These are phyloP conservation scores for Avena insularis DNA, from an alignment of 176 grass and related monocot genomes.

Conservation along the genomic window DNA sequence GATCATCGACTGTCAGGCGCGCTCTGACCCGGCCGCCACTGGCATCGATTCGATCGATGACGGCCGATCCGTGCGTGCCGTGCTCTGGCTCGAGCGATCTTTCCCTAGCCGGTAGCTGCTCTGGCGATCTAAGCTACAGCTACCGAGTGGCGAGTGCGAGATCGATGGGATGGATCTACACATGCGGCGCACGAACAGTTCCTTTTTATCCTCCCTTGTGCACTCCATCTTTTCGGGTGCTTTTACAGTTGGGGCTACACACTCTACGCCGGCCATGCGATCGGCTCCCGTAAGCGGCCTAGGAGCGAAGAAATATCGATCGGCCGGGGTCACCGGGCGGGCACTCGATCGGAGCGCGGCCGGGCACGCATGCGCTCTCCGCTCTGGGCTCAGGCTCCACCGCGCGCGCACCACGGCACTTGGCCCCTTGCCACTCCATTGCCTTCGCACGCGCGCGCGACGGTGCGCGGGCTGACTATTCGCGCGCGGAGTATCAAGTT, in stretches of 20 bases:
- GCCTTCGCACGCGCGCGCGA: not conserved
- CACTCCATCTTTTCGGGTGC: not conserved
- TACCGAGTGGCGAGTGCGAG: not conserved
- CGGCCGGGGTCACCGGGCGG: not conserved
- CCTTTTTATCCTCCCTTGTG: not conserved
- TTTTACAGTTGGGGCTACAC: conserved; percentile 1
- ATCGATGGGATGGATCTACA: not conserved
- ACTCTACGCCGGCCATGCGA: not conserved
- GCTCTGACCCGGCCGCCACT: not conserved
- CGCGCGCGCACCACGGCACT: not conserved
- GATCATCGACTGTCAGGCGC: not conserved
- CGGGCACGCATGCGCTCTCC: not conserved
- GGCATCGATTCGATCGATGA: not conserved
- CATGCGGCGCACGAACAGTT: not conserved
- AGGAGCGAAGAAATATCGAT: not conserved
- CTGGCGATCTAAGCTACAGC: not conserved
- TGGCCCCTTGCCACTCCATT: not conserved
- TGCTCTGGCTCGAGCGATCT: not conserved
- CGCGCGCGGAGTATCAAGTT: too few relatives aligned
- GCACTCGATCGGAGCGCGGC: not conserved
- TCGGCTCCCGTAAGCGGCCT: too few relatives aligned
- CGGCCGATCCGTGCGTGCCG: not conserved
- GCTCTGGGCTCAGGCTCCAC: too few relatives aligned
- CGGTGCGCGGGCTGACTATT: too few relatives aligned
- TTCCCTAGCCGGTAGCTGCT: not conserved